These are phyloP conservation scores for Endocalyx cinctus DNA, from an alignment of 2,329 filamentous ascomycete species.

Conservation along the genomic window DNA sequence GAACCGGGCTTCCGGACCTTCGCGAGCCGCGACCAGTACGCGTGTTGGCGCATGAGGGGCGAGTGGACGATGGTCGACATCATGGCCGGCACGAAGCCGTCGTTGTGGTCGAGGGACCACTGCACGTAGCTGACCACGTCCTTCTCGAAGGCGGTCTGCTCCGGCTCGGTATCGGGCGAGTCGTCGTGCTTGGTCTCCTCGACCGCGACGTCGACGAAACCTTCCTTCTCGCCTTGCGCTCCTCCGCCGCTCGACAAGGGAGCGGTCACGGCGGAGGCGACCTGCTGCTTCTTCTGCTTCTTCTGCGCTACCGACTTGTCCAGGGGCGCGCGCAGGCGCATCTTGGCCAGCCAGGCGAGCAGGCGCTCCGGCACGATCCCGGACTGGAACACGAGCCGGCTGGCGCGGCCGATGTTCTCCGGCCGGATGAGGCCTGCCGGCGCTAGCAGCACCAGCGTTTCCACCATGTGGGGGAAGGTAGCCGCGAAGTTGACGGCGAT, in stretches of 20 bases:
- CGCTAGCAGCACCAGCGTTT: conserved; percentile 69
- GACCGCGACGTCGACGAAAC: conserved; percentile 34
- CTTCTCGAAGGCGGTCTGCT: conserved; percentile 36
- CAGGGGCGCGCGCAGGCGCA: conserved; percentile 47
- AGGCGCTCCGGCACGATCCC: conserved; percentile 50
- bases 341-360: conserved; percentile 42
- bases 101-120: conserved; percentile 54
- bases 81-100: conserved; percentile 56
- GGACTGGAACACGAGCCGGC: conserved; percentile 49
- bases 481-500: conserved; percentile 71
- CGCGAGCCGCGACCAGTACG: conserved; percentile 44
- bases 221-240: conserved; percentile 23
- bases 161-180: conserved; percentile 8
- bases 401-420: conserved; percentile 45
- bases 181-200: conserved; percentile 34
- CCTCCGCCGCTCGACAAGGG: conserved; percentile 10
- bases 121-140: conserved; percentile 47
- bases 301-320: conserved; percentile 32
- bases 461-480: conserved; percentile 66
- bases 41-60: conserved; percentile 49
- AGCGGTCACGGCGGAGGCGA: conserved; percentile 10
- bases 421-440: conserved; percentile 69
- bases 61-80: conserved; percentile 52
- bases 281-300: conserved; percentile 11
- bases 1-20: conserved; percentile 36